These are phyloP conservation scores for Hemisphaericaspora nanyangensis DNA, from an alignment of 805 yeast genomes.

Conservation along the genomic window DNA sequence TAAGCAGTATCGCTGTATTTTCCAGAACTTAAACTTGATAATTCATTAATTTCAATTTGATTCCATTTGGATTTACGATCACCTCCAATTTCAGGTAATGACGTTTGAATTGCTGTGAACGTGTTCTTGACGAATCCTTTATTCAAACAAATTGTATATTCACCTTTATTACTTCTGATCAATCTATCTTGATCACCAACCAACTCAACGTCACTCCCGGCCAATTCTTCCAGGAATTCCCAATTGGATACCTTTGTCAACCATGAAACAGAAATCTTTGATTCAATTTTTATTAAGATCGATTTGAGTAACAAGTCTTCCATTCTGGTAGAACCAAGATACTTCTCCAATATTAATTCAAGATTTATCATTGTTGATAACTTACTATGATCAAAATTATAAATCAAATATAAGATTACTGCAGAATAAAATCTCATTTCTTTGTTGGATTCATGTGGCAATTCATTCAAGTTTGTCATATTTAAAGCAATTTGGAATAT, in stretches of 20 bases:
- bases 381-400: constrained; percentile 39
- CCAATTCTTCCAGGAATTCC: constrained; percentile 52
- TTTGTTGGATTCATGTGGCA: constrained; percentile 17
- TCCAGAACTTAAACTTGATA: constrained; percentile 13
- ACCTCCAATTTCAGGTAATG: neutral
- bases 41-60: constrained; percentile 20
- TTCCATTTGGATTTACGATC: constrained; percentile 18
- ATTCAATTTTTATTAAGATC: constrained; percentile 57
- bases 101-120: constrained; percentile 17
- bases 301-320: constrained; percentile 61
- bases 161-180: constrained; percentile 41
- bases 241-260: constrained; percentile 56
- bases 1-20: constrained; percentile 37
- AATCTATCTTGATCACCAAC: constrained; percentile 41
- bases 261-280: constrained; percentile 55
- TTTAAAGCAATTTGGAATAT: constrained; percentile 62
- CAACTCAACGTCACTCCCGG: constrained; percentile 41
- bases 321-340: constrained; percentile 56
- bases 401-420: constrained; percentile 47
- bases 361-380: constrained; percentile 48
- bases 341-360: constrained; percentile 35
- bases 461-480: constrained; percentile 34
- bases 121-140: constrained; percentile 49
- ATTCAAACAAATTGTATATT: constrained; percentile 49
- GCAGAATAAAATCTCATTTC: constrained; percentile 37